A percentile compares a stretch with the other conserved stretches of the same genome.
These are phyloP conservation scores for Platanthera guangdongensis DNA, from an alignment of 106 monocot genomes.

Conservation along the genomic window DNA sequence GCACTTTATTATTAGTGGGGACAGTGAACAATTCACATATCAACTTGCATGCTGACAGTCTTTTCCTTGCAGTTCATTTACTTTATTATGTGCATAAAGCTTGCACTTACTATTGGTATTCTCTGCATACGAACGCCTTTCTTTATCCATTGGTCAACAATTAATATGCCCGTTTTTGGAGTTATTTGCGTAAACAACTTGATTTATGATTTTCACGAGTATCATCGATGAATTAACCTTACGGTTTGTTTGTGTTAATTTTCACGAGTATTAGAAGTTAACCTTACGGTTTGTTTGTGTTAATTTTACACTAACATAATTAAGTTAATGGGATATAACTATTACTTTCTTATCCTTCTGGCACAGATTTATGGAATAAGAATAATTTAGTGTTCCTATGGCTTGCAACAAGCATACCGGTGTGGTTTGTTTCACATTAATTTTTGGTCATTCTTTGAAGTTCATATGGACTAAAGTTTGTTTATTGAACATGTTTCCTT, in stretches of 20 bases:
- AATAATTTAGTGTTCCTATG: not conserved
- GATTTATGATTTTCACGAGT: not conserved
- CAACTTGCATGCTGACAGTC: no score
- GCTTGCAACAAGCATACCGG: not conserved
- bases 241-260: not conserved
- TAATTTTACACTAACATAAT: not conserved
- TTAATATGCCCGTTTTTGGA: not conserved
- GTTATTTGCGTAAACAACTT: not conserved
- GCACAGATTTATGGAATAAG: not conserved
- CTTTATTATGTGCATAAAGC: no score
- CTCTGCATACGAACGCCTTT: no score
- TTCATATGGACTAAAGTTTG: not conserved
- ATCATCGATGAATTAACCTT: not conserved
- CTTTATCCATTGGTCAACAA: no score
- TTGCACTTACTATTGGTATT: no score
- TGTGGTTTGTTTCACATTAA: not conserved
- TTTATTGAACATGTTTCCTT: not conserved
- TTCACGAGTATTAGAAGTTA: not conserved
- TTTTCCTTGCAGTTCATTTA: no score
- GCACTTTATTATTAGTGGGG: no score
- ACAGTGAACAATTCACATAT: no score
- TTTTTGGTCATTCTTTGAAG: not conserved
- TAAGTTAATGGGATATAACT: not conserved
- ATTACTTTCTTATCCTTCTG: not conserved
- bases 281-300: not conserved